Evolutionary conservation across 139 green algal genomes (phyloP).

Genomic region (Coccomyxa sp.): DNA sequence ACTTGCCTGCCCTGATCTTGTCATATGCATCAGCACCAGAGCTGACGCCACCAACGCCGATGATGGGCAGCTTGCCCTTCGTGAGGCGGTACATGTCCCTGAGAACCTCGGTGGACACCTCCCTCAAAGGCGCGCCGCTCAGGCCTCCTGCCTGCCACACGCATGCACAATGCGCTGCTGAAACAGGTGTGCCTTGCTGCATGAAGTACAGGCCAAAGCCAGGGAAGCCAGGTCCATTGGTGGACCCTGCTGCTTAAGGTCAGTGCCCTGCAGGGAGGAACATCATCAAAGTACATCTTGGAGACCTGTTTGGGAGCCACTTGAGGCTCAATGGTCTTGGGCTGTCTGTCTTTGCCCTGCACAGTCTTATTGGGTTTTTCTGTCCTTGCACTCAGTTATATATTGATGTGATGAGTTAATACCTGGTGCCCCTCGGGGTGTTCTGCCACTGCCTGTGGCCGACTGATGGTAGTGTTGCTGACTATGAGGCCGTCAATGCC

Average conservation of each 20-base stretch:
- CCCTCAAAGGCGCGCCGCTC: conserved; percentile 79
- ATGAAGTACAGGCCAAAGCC: not conserved
- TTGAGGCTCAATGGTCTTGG: too few relatives aligned
- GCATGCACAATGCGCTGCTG: not conserved
- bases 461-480: conserved; percentile 87
- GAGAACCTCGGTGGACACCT: conserved; percentile 71
- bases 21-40: conserved; percentile 84
- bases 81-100: conserved; percentile 89
- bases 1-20: conserved; percentile 87
- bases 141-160: conserved; percentile 76
- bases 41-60: conserved; percentile 86
- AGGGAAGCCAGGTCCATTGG: too few relatives aligned
- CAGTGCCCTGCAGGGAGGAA: too few relatives aligned
- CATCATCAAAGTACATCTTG: too few relatives aligned
- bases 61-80: conserved; percentile 77
- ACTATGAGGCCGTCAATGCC: conserved; percentile 87
- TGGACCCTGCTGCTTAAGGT: too few relatives aligned
- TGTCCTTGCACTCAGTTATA: too few relatives aligned
- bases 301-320: too few relatives aligned
- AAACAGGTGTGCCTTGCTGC: not conserved
- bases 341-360: too few relatives aligned
- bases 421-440: conserved; percentile 47
- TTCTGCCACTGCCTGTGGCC: conserved; percentile 55
- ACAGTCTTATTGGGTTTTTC: too few relatives aligned
- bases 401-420: not conserved